phyloP scores from a whole-genome alignment of 73 alveolate species.

The Blepharisma stoltei region DNA sequence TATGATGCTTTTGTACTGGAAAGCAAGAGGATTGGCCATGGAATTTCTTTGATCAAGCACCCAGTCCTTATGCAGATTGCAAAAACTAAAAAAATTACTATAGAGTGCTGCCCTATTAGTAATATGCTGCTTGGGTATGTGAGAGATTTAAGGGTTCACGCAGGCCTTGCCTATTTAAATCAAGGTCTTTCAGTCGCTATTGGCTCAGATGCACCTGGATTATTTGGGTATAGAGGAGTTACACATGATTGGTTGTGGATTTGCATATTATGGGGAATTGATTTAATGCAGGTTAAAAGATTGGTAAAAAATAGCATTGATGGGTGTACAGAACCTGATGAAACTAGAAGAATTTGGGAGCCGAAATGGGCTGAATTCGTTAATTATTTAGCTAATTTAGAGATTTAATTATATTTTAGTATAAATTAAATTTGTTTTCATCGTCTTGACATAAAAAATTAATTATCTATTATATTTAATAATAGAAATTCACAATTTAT shows the following conservation, averaged over 20 bases:
- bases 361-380: too few species aligned
- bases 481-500: too few species aligned
- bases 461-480: too few species aligned
- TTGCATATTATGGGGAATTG: background rate
- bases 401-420: too few species aligned
- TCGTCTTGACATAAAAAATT: too few species aligned
- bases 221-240: slow-evolving; percentile 56
- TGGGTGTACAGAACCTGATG: background rate
- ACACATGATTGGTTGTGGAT: slow-evolving; percentile 38
- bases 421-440: too few species aligned
- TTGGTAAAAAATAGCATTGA: background rate
- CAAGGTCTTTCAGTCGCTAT: slow-evolving; percentile 52
- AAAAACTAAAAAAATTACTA: background rate
- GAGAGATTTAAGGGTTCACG: slow-evolving; percentile 54
- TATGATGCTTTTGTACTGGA: background rate
- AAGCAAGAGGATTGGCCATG: background rate
- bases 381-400: too few species aligned
- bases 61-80: slow-evolving; percentile 33
- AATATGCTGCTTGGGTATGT: slow-evolving; percentile 51
- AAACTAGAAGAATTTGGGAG: too few species aligned
- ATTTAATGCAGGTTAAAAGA: background rate
- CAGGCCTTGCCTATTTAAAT: slow-evolving; percentile 39
- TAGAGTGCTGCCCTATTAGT: slow-evolving; percentile 37
- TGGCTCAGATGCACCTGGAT: slow-evolving; percentile 60
- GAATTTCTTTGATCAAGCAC: slow-evolving; percentile 39